A percentile compares a stretch with the other conserved stretches of the same genome.
phyloP scores from a whole-genome alignment of 345 rosid genomes.

The Rhizophora apiculata region DNA sequence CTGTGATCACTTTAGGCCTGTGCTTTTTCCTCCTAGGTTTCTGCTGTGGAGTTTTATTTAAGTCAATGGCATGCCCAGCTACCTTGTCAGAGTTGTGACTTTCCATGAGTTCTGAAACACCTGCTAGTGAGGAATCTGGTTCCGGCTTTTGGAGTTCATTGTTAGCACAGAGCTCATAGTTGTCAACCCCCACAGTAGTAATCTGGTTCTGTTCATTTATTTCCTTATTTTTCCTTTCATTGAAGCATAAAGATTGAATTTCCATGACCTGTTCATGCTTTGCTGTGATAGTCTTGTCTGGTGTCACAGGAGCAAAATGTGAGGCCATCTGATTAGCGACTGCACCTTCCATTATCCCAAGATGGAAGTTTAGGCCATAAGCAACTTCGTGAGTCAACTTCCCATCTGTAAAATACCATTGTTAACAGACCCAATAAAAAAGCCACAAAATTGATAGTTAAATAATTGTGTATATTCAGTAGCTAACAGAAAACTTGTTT shows the following conservation, averaged over 20 bases:
- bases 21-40: constrained; percentile 28
- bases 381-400: constrained; percentile 6
- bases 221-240: constrained; percentile 22
- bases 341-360: constrained; percentile 19
- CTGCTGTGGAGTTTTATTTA: constrained; percentile 22
- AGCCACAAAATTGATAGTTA: no score
- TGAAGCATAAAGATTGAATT: constrained; percentile 10
- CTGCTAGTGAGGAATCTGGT: constrained; percentile 29
- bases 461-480: no score
- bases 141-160: constrained; percentile 21
- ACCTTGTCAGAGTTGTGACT: constrained; percentile 36
- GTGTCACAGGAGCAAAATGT: constrained; percentile 51
- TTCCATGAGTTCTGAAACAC: constrained; percentile 19
- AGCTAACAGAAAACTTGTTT: no score
- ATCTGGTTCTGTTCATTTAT: constrained; percentile 19
- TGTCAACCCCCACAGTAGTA: constrained; percentile 10
- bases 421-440: no score
- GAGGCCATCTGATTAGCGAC: constrained; percentile 8
- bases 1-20: constrained; percentile 29
- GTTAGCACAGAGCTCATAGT: constrained; percentile 16
- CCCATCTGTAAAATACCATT: constrained; percentile 25
- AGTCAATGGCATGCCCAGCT: constrained; percentile 19
- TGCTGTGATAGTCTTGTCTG: constrained; percentile 37
- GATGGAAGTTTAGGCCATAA: constrained; percentile 34
- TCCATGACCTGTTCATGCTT: constrained; percentile 20